Conservation (phyloP, 2,329 filamentous ascomycete genomes). For the Bipolaris victoriae region DNA sequence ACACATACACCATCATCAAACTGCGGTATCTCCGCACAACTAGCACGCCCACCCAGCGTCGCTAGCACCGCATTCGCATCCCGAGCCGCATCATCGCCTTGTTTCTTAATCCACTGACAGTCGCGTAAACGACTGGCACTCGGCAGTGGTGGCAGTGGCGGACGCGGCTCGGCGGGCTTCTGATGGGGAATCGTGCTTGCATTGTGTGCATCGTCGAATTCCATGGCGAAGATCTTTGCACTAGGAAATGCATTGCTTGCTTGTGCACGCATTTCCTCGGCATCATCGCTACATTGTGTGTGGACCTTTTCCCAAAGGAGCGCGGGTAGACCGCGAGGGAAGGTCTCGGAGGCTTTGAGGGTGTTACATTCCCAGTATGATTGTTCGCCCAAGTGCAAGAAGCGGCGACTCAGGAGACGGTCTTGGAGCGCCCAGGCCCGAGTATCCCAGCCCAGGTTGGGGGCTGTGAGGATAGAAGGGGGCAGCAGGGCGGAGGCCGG, state of each 20-base stretch:
- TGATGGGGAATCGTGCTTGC: neutral
- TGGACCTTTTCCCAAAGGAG: conserved; percentile 49
- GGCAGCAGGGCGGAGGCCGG: conserved; percentile 23
- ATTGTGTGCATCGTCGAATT: neutral
- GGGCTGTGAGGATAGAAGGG: conserved; percentile 19
- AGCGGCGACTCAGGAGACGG: conserved; percentile 43
- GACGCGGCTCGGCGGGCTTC: neutral
- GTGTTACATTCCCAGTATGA: conserved; percentile 49
- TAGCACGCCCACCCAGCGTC: neutral
- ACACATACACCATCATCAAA: neutral
- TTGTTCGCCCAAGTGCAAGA: conserved; percentile 44
- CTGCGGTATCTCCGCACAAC: neutral
- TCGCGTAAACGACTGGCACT: conserved; percentile 20
- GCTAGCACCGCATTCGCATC: conserved; percentile 23
- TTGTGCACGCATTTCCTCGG: neutral
- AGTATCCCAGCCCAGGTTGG: conserved; percentile 45
- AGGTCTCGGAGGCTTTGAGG: conserved; percentile 47
- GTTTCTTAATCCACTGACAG: conserved; percentile 31
- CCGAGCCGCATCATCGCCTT: conserved; percentile 27
- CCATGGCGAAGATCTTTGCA: too few species aligned
- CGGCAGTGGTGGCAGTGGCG: neutral
- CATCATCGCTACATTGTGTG: conserved; percentile 17
- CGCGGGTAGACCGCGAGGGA: conserved; percentile 42
- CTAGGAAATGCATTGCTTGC: too few species aligned
- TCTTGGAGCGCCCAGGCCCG: conserved; percentile 47